phyloP scores from a whole-genome alignment of 78 protist genomes.

The Pigoraptor vietnamica region DNA sequence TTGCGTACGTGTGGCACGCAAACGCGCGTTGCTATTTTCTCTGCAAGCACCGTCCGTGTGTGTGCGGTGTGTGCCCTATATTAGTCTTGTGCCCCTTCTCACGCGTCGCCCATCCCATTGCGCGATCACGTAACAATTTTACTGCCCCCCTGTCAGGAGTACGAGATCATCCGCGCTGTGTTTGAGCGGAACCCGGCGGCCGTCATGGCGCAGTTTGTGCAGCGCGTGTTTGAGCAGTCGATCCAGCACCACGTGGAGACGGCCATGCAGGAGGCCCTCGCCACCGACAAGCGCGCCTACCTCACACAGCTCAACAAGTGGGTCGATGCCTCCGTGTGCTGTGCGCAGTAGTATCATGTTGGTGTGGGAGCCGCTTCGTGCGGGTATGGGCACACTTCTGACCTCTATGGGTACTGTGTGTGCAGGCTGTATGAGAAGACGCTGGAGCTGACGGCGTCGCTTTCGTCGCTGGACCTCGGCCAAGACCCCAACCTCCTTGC shows the following conservation, averaged over 20 bases:
- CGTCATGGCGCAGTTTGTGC: constrained; percentile 14
- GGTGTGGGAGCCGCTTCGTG: neutral
- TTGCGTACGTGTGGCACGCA: neutral
- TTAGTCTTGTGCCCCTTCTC: neutral
- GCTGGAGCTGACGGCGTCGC: neutral
- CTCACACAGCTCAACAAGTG: neutral
- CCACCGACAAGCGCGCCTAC: neutral
- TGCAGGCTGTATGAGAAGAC: neutral
- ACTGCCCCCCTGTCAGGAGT: neutral
- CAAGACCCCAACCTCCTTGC: constrained; percentile 6
- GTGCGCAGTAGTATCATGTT: neutral
- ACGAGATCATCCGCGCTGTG: neutral
- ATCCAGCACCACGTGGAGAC: neutral
- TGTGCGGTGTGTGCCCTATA: neutral
- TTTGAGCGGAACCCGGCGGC: constrained; percentile 7
- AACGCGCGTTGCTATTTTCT: neutral
- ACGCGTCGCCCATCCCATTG: no score
- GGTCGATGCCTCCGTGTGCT: neutral
- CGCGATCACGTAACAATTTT: no score
- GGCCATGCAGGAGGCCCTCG: neutral
- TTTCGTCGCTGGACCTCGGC: neutral
- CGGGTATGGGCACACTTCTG: neutral
- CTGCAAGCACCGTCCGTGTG: neutral
- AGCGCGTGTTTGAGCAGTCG: constrained; percentile 24
- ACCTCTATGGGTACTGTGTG: neutral